These are phyloP conservation scores for Ceratobasidium sp. DNA, from an alignment of 1,284 basidiomycete species.

Conservation along the genomic window DNA sequence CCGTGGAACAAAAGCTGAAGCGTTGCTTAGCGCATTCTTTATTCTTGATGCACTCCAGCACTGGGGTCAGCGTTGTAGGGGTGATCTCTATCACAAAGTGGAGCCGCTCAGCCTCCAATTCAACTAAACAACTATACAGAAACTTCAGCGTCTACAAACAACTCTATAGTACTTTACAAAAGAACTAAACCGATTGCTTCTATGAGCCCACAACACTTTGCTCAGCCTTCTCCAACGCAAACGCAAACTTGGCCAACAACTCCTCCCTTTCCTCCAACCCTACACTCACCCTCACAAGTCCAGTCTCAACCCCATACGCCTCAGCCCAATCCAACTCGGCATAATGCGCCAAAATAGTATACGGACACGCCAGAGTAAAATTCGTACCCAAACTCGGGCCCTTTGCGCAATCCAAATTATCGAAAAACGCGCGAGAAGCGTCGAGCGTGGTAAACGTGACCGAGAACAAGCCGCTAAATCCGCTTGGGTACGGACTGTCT, in stretches of 20 bases:
- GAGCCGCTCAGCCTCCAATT: no score
- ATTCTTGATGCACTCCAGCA: no score
- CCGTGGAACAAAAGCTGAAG: no score
- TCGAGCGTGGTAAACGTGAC: constrained; percentile 81
- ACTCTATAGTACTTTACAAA: not conserved
- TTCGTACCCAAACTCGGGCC: constrained; percentile 96
- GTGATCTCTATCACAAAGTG: not conserved
- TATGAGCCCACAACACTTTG: constrained; percentile 51
- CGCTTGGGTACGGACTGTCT: constrained; percentile 60
- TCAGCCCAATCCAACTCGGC: constrained; percentile 93
- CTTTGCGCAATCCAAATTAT: constrained; percentile 85
- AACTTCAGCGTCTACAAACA: not conserved
- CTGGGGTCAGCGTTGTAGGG: no score
- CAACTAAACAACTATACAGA: no score
- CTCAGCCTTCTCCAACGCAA: constrained; percentile 79
- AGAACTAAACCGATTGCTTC: not conserved
- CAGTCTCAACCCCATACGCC: constrained; percentile 85
- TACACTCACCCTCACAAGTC: constrained; percentile 89
- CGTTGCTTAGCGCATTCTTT: no score
- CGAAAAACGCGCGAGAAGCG: constrained; percentile 88
- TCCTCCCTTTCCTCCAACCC: constrained; percentile 84
- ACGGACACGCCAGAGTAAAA: constrained; percentile 95
- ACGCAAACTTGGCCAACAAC: constrained; percentile 73
- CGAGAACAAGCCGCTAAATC: constrained; percentile 94
- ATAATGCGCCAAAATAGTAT: constrained; percentile 94